Evolutionary conservation across 1,139 yeast species (phyloP).

Genomic region (Candida tunisiensis): DNA sequence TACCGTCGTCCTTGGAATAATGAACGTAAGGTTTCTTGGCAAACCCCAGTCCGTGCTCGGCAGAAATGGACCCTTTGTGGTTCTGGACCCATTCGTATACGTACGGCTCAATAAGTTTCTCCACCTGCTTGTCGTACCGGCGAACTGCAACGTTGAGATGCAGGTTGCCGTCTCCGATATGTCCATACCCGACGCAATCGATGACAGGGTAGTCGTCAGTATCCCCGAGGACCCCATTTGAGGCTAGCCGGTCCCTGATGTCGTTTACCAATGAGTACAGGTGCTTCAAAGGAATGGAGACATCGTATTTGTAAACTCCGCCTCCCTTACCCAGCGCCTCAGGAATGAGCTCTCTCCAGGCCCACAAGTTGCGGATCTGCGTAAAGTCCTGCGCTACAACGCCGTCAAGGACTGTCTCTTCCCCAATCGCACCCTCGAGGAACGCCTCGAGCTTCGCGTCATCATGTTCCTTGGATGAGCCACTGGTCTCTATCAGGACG

Average conservation of each 20-base stretch:
- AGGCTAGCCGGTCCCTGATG: slow-evolving; percentile 37
- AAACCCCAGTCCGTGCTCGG: slow-evolving; percentile 95
- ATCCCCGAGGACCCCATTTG: slow-evolving; percentile 43
- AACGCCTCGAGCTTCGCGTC: slow-evolving; percentile 46
- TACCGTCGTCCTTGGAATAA: slow-evolving; percentile 59
- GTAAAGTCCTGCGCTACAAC: slow-evolving; percentile 92
- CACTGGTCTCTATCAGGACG: slow-evolving; percentile 83
- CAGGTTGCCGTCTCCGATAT: slow-evolving; percentile 88
- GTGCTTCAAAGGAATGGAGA: slow-evolving; percentile 67
- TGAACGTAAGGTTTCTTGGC: slow-evolving; percentile 82
- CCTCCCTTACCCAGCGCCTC: slow-evolving; percentile 78
- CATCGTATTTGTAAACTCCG: slow-evolving; percentile 95
- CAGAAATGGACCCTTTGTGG: slow-evolving; percentile 75
- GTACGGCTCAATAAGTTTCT: slow-evolving; percentile 71
- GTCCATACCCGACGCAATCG: slow-evolving; percentile 88
- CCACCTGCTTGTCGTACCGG: slow-evolving; percentile 60
- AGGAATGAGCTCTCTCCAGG: slow-evolving; percentile 88
- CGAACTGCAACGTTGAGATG: slow-evolving; percentile 89
- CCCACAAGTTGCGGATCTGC: slow-evolving; percentile 71
- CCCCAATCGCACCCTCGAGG: slow-evolving; percentile 71
- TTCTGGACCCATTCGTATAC: slow-evolving; percentile 81
- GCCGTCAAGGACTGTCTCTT: slow-evolving; percentile 74
- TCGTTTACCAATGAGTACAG: slow-evolving; percentile 72
- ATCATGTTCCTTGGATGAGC: slow-evolving; percentile 61
- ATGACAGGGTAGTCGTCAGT: slow-evolving; percentile 64